Evolutionary conservation across 805 yeast species (phyloP).

Genomic region (Candida piceae): DNA sequence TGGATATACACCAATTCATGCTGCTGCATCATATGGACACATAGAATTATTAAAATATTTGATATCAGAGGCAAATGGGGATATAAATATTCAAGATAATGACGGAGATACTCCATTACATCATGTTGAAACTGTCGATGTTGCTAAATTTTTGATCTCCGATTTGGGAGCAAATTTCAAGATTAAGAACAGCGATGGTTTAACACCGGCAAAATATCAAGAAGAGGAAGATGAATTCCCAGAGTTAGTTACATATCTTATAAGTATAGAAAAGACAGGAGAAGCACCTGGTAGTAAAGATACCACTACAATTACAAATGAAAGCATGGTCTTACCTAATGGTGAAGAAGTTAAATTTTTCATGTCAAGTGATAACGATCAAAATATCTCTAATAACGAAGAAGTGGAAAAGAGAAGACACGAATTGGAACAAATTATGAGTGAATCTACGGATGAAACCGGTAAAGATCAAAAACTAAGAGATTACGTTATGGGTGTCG

Average conservation of each 20-base stretch:
- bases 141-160: slow-evolving; percentile 65
- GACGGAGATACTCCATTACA: slow-evolving; percentile 97
- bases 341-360: slow-evolving; percentile 53
- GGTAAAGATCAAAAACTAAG: slow-evolving; percentile 77
- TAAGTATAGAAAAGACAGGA: slow-evolving; percentile 28
- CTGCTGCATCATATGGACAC: slow-evolving; percentile 94
- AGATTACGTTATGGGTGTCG: slow-evolving; percentile 59
- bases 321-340: slow-evolving; percentile 19
- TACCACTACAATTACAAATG: not conserved
- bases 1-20: slow-evolving; percentile 96
- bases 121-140: slow-evolving; percentile 67
- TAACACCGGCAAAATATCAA: slow-evolving; percentile 66
- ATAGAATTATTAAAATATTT: slow-evolving; percentile 56
- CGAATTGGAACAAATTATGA: slow-evolving; percentile 61
- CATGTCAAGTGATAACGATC: slow-evolving; percentile 40
- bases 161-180: slow-evolving; percentile 62
- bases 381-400: slow-evolving; percentile 35
- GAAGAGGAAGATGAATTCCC: slow-evolving; percentile 85
- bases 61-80: slow-evolving; percentile 54
- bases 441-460: slow-evolving; percentile 45
- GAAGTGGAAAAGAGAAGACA: slow-evolving; percentile 52
- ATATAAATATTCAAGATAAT: slow-evolving; percentile 72
- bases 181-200: slow-evolving; percentile 64
- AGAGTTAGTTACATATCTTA: slow-evolving; percentile 64
- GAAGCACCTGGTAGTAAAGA: not conserved